phyloP scores from a whole-genome alignment of 352 stramenopile genomes.

The Pythium brassicae region DNA sequence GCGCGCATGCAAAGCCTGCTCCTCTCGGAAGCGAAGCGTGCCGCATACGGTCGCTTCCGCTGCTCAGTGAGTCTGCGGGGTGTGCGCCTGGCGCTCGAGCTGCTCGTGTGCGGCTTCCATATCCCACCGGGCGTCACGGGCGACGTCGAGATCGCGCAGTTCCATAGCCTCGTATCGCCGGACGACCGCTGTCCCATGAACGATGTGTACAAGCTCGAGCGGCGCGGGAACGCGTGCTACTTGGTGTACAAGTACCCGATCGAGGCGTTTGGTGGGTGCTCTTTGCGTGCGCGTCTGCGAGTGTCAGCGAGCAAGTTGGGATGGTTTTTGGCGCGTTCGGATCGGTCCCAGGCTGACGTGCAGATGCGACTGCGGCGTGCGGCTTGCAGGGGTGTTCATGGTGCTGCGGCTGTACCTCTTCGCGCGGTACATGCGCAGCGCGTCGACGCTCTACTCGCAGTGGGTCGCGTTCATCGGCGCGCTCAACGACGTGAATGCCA shows the following conservation, averaged over 20 bases:
- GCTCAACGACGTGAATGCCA: slow-evolving; percentile 71
- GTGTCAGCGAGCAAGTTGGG: too few relatives aligned
- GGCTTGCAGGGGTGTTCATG: slow-evolving; percentile 57
- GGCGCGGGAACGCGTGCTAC: slow-evolving; percentile 35
- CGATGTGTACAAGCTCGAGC: slow-evolving; percentile 23
- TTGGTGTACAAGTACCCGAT: slow-evolving; percentile 62
- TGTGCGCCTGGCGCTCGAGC: slow-evolving; percentile 37
- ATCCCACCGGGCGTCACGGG: slow-evolving; percentile 45
- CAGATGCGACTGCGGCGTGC: too few relatives aligned
- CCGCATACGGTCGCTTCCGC: slow-evolving; percentile 14
- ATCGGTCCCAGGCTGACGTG: too few relatives aligned
- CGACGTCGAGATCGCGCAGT: slow-evolving; percentile 36
- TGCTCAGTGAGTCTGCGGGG: slow-evolving; percentile 15
- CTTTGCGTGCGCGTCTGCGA: too few relatives aligned
- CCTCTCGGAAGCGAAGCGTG: slow-evolving; percentile 16
- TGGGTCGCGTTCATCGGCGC: slow-evolving; percentile 72
- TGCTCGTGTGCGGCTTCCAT: slow-evolving; percentile 61
- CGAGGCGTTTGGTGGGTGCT: slow-evolving; percentile 45
- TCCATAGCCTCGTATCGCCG: slow-evolving; percentile 24
- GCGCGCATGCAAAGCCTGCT: slow-evolving; percentile 48
- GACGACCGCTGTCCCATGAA: slow-evolving; percentile 17
- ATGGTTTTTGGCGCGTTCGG: too few relatives aligned
- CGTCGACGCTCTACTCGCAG: slow-evolving; percentile 65
- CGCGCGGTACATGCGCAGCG: slow-evolving; percentile 61
- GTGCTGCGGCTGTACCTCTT: slow-evolving; percentile 58